Evolutionary conservation across 78 protist species (phyloP).

Genomic region (Cavenderia fasciculata): DNA sequence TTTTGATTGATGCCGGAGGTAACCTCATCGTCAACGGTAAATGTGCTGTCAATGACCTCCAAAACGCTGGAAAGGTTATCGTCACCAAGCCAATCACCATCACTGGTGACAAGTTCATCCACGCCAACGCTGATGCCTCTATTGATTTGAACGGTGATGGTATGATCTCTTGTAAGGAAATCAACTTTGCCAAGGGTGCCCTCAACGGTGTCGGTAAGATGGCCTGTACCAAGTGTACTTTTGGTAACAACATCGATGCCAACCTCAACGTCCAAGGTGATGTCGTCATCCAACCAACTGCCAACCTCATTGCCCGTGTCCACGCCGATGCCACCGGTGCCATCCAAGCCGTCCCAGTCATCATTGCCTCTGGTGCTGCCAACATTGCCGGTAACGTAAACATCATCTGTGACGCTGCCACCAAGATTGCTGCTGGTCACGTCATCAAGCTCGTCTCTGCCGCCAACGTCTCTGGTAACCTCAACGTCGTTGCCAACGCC

Average conservation of each 20-base stretch:
- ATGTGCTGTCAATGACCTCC: neutral
- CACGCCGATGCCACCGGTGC: neutral
- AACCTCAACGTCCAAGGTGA: constrained; percentile 58
- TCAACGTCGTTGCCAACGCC: neutral
- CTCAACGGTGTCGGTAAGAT: constrained; percentile 69
- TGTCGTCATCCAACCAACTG: constrained; percentile 26
- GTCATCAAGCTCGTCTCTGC: constrained; percentile 40
- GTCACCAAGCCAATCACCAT: constrained; percentile 34
- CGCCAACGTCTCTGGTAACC: constrained; percentile 21
- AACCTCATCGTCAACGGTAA: constrained; percentile 8
- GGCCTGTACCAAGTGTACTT: constrained; percentile 39
- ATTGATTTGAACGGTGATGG: constrained; percentile 49
- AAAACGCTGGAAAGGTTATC: constrained; percentile 7
- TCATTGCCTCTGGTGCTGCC: constrained; percentile 22
- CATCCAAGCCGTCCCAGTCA: constrained; percentile 52
- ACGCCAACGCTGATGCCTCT: constrained; percentile 10
- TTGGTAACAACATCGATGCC: constrained; percentile 52
- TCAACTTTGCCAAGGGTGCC: constrained; percentile 23
- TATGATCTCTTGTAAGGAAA: constrained; percentile 3
- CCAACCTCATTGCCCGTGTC: constrained; percentile 31
- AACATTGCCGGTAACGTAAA: constrained; percentile 15
- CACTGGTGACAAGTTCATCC: neutral
- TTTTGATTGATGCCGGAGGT: constrained; percentile 26
- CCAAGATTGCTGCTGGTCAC: constrained; percentile 23
- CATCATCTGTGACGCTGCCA: neutral